Evolutionary conservation across 2,329 filamentous ascomycete species (phyloP), one percentile per base, ranked within the genome.

Genomic region (Alternaria tenuissima): DNA sequence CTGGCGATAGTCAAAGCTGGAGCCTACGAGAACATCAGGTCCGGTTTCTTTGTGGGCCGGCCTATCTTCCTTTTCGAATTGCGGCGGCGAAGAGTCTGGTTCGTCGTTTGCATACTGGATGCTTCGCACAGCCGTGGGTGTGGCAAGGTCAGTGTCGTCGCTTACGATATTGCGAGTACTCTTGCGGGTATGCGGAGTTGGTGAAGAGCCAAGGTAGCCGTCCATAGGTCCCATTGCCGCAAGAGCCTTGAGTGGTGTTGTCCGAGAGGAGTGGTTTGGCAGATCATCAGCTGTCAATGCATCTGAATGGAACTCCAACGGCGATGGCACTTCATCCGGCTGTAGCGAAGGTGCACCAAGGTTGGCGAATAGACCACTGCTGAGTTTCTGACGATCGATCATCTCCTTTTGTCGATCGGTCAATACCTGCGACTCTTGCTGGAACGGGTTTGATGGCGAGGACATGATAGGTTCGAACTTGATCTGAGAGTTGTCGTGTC

Each of bases 401-500:
- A 94, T 88, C 69, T 96, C 92, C 70, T 85, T 89, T 75, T 96
- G 93, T 43, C 88, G 86, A 36, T 94, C 91, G 0, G 93, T 96
- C 49, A 96, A 81, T 18, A 89, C 79, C 68, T 95, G 92, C 0
- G 91, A 92, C 57, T 92, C 89, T 3, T 84, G 72, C 4, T 73
- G 67, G 20, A 76, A 74, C 0, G 76, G 79, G 14, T 80, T 77
- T 5, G 83, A 79, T 3, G 84, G 80, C 0, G 89, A 87, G 12
- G 88, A 87, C 30, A 86, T 85, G 47, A 94, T 89, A 0, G 87
- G 81, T 3, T 89, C 87, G 70, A 95, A 95, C 43, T 91, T 85
- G 26, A 96, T 85, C 71, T 96, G 93, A 0, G 92, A 96, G 76
- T 96, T 86, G 63, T 96, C 87, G 68, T 96, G 93, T 34, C 91